Conservation (phyloP, 768 basidiomycete genomes). For the Trametes cinnabarina region DNA sequence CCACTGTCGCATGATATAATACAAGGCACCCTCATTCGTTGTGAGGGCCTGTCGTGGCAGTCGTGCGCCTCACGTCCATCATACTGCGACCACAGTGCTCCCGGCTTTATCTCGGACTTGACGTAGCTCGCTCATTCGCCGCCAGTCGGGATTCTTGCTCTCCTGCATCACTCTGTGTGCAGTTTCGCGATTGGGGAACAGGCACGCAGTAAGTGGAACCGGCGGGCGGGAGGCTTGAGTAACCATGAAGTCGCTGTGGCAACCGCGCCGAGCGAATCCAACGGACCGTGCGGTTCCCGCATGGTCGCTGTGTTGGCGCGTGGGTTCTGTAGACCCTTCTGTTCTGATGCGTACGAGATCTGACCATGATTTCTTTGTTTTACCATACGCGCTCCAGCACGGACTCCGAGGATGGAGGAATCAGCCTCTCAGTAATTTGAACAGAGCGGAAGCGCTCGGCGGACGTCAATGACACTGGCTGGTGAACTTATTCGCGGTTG, state of each 20-base stretch:
- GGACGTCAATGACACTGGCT: no score
- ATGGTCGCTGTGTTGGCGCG: no score
- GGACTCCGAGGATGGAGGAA: background rate
- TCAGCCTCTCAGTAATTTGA: no score
- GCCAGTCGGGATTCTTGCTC: background rate
- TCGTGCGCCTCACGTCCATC: background rate
- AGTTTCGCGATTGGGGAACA: no score
- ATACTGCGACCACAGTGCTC: background rate
- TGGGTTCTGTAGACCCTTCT: slow-evolving; percentile 6
- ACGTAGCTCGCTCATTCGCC: no score
- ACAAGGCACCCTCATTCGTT: background rate
- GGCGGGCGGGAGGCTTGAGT: background rate
- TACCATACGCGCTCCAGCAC: background rate
- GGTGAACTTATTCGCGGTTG: no score
- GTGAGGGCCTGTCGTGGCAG: background rate
- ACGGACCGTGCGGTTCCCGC: background rate
- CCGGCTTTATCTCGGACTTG: background rate
- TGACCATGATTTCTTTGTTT: no score
- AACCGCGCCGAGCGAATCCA: background rate
- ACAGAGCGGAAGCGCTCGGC: no score
- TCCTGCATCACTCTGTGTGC: no score
- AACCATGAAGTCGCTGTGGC: background rate
- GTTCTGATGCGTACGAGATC: no score
- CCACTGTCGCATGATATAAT: no score
- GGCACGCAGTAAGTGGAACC: background rate